Percentiles rank a stretch among this genome's conserved stretches.
phyloP scores from a whole-genome alignment of 1,284 basidiomycete species.

The Apiotrichum veenhuisii region DNA sequence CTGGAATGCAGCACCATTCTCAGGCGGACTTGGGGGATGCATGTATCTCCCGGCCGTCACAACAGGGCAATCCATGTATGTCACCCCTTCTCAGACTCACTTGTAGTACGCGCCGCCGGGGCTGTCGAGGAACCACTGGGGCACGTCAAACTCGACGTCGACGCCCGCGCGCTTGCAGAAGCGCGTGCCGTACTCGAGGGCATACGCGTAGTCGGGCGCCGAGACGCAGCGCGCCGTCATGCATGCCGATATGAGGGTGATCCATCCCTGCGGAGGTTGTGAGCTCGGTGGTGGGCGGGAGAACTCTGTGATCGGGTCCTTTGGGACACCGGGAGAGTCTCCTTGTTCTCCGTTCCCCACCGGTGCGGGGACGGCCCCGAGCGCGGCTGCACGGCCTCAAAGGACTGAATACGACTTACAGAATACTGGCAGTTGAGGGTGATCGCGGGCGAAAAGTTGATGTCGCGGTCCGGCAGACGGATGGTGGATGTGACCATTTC shows the following conservation, averaged over 20 bases:
- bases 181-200: conserved; percentile 30
- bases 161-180: conserved; percentile 36
- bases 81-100: conserved; percentile 25
- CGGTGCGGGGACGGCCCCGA: too few relatives aligned
- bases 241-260: conserved; percentile 24
- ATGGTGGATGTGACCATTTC: conserved; percentile 6
- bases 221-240: conserved; percentile 29
- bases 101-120: conserved; percentile 30
- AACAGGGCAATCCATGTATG: background rate
- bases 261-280: conserved; percentile 18
- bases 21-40: too few relatives aligned
- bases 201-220: conserved; percentile 42
- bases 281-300: background rate
- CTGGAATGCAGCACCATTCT: too few relatives aligned
- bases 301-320: background rate
- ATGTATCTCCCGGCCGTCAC: too few relatives aligned
- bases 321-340: background rate
- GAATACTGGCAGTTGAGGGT: conserved; percentile 27
- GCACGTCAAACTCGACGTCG: conserved; percentile 21
- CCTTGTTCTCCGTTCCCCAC: too few relatives aligned
- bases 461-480: conserved; percentile 15
- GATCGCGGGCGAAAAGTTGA: conserved; percentile 18
- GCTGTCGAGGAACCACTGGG: conserved; percentile 20
- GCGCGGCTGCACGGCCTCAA: background rate
- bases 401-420: conserved; percentile 17